Conservation (phyloP, 306 rosid species). For the Morella rubra region DNA sequence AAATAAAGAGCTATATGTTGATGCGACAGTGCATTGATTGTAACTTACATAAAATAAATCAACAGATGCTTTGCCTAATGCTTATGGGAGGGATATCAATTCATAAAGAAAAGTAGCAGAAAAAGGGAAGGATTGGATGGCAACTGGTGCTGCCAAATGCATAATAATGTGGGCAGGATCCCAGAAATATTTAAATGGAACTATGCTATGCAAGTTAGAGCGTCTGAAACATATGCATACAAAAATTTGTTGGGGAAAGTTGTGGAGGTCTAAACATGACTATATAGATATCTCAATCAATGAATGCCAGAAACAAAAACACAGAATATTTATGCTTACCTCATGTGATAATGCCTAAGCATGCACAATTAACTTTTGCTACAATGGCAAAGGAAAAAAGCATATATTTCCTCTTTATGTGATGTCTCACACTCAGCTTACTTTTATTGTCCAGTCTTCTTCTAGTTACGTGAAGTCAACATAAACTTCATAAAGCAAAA, state of each 20-base stretch:
- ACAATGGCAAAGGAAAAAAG: not conserved
- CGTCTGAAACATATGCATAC: not conserved
- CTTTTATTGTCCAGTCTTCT: not conserved
- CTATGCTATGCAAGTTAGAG: slow-evolving; percentile 17
- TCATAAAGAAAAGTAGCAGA: not conserved
- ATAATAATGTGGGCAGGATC: slow-evolving; percentile 23
- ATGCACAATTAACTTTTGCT: not conserved
- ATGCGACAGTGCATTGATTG: slow-evolving; percentile 4
- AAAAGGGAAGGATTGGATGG: slow-evolving; percentile 6
- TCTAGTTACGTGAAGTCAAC: not conserved
- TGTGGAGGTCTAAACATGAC: not conserved
- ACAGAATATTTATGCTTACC: not conserved
- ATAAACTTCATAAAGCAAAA: not conserved
- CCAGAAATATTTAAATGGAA: slow-evolving; percentile 4
- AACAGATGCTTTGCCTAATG: not conserved
- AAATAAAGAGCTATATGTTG: not conserved
- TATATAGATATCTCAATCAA: not conserved
- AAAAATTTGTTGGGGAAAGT: not conserved
- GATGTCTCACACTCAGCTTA: not conserved
- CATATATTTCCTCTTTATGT: not conserved
- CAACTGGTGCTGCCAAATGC: slow-evolving; percentile 28
- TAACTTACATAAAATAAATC: not conserved
- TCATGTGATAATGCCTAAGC: not conserved
- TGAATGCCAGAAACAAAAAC: not conserved
- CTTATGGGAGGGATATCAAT: not conserved